Percentiles rank a stretch among this genome's conserved stretches.
Conservation (phyloP, 2,329 filamentous ascomycete species). For the Chrysoporthe austroafricana region DNA sequence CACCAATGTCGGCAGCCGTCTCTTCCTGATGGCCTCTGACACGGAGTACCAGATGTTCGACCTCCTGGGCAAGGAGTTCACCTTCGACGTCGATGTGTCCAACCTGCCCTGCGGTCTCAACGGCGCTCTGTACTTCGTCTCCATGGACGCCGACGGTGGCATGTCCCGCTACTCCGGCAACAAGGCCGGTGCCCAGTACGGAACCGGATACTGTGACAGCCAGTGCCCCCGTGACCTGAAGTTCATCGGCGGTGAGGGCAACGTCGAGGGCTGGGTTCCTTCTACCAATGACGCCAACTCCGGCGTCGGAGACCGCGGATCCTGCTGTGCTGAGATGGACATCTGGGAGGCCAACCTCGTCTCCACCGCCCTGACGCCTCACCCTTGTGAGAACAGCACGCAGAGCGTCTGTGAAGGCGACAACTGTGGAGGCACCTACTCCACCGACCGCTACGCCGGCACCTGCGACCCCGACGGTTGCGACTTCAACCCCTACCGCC, state of each 20-base stretch:
- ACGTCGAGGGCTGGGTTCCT: constrained; percentile 47
- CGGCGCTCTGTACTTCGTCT: constrained; percentile 69
- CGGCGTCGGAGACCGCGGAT: constrained; percentile 48
- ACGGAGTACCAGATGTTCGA: constrained; percentile 68
- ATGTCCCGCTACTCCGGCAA: constrained; percentile 53
- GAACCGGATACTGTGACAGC: constrained; percentile 61
- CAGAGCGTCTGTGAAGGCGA: constrained; percentile 52
- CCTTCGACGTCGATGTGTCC: constrained; percentile 73
- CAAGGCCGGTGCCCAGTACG: constrained; percentile 61
- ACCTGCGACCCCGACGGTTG: constrained; percentile 69
- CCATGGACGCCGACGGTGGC: constrained; percentile 64
- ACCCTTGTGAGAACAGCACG: constrained; percentile 57
- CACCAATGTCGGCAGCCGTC: constrained; percentile 57
- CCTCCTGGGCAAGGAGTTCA: constrained; percentile 70
- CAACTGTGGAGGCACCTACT: constrained; percentile 53
- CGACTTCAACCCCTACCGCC: constrained; percentile 69
- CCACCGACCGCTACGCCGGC: constrained; percentile 57
- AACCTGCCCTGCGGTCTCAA: constrained; percentile 71
- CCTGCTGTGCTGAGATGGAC: constrained; percentile 59
- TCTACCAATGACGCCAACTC: constrained; percentile 53
- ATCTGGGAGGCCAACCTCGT: constrained; percentile 46
- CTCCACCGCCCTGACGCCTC: constrained; percentile 50
- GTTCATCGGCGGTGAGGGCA: constrained; percentile 60
- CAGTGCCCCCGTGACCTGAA: constrained; percentile 61
- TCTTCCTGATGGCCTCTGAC: constrained; percentile 67